Base-by-base conservation (phyloP, 176 grass and related monocot genomes). In the Carex myosuroides region DNA sequence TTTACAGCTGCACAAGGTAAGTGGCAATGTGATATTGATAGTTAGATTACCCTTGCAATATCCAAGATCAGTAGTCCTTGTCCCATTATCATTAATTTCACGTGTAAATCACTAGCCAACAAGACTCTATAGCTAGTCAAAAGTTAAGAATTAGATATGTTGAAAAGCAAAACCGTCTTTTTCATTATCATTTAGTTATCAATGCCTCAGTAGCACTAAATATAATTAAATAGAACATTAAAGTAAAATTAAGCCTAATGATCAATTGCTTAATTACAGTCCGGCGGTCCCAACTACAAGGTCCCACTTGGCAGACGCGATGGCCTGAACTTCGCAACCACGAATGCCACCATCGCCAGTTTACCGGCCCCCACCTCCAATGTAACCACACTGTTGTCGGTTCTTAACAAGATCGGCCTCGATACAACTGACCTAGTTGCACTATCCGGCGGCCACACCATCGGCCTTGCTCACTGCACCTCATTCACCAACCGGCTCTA, bases 371-470 rank as follows among this genome's bases (percentile, higher is more conserved):
- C 93, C 10, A 35, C 0, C 1, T 90, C 90, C 8, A 24, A 84
- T 2, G 93, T 92, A 0, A 71, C 66, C 0, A 17, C 0, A 0
- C 89, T 96, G 2, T 68, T 96, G 4, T 0, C 0, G 0, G 60
- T 79, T 17, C 80, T 97, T 24, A 14, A 16, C 2, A 77, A 32
- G 32, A 84, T 93, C 75, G 73, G 63, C n/a, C 91, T 97, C 2
- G 91, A 93, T 56, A 37, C 24, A 44, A 55, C 18, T 26, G 94
- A 97, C 83, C 87, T 93, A 20, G 89, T 96, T 14, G 64, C 77
- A 7, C 70, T 97, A 44, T 93, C 91, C 48, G 94, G 94, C 33
- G 91, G 86, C 1, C 94, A 93, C 86, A 97, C 94, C 82, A 76
- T 93, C 35, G 94, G 94, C 0, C 46, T 89, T 2, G 79, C 64